Percentiles rank a stretch among this genome's conserved stretches.
These are phyloP conservation scores for Cordyceps javanica DNA, from an alignment of 2,329 filamentous ascomycete species.

Conservation along the genomic window DNA sequence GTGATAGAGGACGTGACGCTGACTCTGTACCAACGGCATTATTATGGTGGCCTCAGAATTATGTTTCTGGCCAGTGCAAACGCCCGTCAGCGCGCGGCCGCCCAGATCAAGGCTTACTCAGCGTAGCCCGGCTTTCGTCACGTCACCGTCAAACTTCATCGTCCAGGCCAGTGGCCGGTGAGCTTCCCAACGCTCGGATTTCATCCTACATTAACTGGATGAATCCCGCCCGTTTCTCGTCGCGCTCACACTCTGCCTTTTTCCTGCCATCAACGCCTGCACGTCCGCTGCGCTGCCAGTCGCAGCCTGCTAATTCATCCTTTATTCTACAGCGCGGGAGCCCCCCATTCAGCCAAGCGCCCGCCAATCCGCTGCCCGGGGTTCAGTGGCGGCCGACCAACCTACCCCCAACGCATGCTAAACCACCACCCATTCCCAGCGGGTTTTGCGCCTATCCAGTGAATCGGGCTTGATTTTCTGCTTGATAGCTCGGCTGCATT, in stretches of 20 bases:
- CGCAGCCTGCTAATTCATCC: neutral
- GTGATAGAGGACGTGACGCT: neutral
- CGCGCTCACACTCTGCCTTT: slow-evolving; percentile 2
- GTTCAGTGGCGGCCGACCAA: neutral
- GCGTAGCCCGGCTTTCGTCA: slow-evolving; percentile 10
- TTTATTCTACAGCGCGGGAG: neutral
- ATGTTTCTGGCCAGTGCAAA: neutral
- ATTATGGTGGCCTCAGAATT: neutral
- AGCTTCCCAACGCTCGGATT: slow-evolving; percentile 5
- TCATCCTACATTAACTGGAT: slow-evolving; percentile 13
- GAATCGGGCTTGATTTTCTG: neutral
- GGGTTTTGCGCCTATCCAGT: slow-evolving; percentile 1
- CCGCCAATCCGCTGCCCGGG: neutral
- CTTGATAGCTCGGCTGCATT: neutral
- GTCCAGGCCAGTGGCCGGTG: neutral
- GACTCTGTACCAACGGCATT: neutral
- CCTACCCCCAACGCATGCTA: neutral
- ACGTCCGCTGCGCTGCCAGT: neutral
- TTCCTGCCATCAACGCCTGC: slow-evolving; percentile 8
- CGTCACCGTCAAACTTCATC: neutral
- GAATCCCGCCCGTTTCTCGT: slow-evolving; percentile 13
- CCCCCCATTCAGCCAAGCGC: neutral
- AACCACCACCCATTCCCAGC: neutral
- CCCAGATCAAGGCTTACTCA: slow-evolving; percentile 7
- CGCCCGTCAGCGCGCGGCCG: neutral